phyloP scores from a whole-genome alignment of 768 basidiomycete species.

The Chiua virens region DNA sequence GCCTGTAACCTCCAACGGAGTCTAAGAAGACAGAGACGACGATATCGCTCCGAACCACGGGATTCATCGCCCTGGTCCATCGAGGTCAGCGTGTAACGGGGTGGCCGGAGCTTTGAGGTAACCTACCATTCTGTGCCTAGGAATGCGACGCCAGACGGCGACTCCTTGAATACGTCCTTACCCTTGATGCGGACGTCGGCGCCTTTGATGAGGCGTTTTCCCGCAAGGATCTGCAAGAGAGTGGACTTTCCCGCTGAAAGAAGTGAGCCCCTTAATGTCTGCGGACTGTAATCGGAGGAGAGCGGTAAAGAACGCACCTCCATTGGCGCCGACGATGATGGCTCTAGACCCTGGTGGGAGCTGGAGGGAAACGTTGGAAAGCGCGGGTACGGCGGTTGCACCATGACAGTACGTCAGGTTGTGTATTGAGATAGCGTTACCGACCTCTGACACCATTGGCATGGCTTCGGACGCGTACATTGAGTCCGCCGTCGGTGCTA shows the following conservation, averaged over 20 bases:
- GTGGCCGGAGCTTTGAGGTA: not conserved
- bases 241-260: conserved; percentile 90
- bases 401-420: conserved; percentile 61
- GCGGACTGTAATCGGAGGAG: not conserved
- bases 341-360: conserved; percentile 79
- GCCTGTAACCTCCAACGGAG: conserved; percentile 92
- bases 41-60: conserved; percentile 92
- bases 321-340: conserved; percentile 90
- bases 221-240: conserved; percentile 88
- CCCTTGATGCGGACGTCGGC: conserved; percentile 72
- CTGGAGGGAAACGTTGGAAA: conserved; percentile 62
- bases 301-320: conserved; percentile 53
- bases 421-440: conserved; percentile 35
- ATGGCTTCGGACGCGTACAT: too few relatives aligned
- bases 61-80: conserved; percentile 85
- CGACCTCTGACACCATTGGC: not conserved
- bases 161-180: conserved; percentile 86
- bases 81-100: not conserved
- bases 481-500: too few relatives aligned
- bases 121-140: conserved; percentile 92
- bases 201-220: conserved; percentile 74
- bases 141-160: conserved; percentile 79
- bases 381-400: conserved; percentile 44
- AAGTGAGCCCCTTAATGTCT: not conserved
- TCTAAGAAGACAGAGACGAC: conserved; percentile 93